Evolutionary conservation across 2,329 filamentous ascomycete species (phyloP), one percentile per base, ranked within the genome.

Genomic region (Aaosphaeria pasadenensis): DNA sequence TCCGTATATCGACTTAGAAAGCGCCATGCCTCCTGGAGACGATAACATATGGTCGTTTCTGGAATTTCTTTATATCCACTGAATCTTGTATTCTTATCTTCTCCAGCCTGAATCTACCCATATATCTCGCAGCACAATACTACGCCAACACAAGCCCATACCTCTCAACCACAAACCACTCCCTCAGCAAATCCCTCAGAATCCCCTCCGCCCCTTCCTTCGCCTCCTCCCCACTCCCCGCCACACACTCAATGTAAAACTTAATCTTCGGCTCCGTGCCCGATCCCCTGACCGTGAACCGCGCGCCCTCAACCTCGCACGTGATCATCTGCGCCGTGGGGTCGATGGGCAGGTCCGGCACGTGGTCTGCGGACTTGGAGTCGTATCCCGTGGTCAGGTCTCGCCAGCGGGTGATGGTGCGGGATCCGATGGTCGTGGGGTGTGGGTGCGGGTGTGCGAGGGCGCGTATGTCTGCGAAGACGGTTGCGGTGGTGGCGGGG

Each of bases 211-310:
- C 78, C 7, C 69, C 67, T 11, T 47, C 52, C 51, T 73, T 75
- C 9, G 77, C 77, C 44, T 67, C 66, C 17, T 68, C 69, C 11
- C 68, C 67, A 7, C 65, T 73, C 39, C 60, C 62, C 3, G 69
- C 74, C 44, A 67, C 72, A 39, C 72, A 76, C 53, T 81, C 78
- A 44, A 80, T 77, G 55, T 81, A 81, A 41, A 80, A 56, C 63
- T 86, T 86, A 52, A 86, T 83, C 72, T 86, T 86, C 0, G 83
- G 83, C 64, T 86, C 83, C 2, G 83, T 86, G 2, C 83, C 83
- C 2, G 81, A 84, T 1, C 77, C 81, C 55, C 83, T 68, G 24
- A 84, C 74, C 2, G 82, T 85, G 56, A 85, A 84, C 28, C 79
- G 74, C 9, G 83, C 73, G 17, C 76, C 75, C 30, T 81, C 76